Percentiles rank a stretch among this genome's conserved stretches.
These are phyloP conservation scores for Gossypium lobatum DNA, from an alignment of 441 rosid genomes.

Conservation along the genomic window DNA sequence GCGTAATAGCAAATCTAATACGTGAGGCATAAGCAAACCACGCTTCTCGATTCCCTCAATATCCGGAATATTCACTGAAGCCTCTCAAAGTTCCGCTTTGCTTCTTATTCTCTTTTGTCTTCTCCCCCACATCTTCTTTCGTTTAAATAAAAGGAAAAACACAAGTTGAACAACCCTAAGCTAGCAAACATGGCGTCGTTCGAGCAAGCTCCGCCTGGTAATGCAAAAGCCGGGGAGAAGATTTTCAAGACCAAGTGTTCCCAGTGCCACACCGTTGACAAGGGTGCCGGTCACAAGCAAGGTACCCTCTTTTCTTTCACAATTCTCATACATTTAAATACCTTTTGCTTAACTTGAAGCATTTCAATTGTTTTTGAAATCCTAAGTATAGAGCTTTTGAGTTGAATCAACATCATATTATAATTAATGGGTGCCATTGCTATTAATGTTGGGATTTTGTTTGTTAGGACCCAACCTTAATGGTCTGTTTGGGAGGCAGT, in stretches of 20 bases:
- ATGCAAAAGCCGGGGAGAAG: slow-evolving; percentile 35
- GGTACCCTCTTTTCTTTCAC: too few relatives aligned
- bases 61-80: too few relatives aligned
- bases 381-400: neutral
- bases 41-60: too few relatives aligned
- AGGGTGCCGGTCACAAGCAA: slow-evolving; percentile 47
- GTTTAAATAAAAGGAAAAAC: too few relatives aligned
- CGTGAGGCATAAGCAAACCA: too few relatives aligned
- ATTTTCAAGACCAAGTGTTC: slow-evolving; percentile 43
- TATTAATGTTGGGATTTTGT: neutral
- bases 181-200: slow-evolving; percentile 25
- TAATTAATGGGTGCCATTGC: neutral
- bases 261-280: slow-evolving; percentile 43
- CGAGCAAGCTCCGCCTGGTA: slow-evolving; percentile 34
- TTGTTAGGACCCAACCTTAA: slow-evolving; percentile 39
- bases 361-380: neutral
- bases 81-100: too few relatives aligned
- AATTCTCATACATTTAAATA: neutral
- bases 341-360: neutral
- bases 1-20: too few relatives aligned
- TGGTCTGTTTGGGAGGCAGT: slow-evolving; percentile 49
- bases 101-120: too few relatives aligned
- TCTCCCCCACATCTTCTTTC: too few relatives aligned
- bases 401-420: neutral
- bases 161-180: too few relatives aligned